phyloP scores from a whole-genome alignment of 108 stramenopile genomes.

The Bacterosira constricta region DNA sequence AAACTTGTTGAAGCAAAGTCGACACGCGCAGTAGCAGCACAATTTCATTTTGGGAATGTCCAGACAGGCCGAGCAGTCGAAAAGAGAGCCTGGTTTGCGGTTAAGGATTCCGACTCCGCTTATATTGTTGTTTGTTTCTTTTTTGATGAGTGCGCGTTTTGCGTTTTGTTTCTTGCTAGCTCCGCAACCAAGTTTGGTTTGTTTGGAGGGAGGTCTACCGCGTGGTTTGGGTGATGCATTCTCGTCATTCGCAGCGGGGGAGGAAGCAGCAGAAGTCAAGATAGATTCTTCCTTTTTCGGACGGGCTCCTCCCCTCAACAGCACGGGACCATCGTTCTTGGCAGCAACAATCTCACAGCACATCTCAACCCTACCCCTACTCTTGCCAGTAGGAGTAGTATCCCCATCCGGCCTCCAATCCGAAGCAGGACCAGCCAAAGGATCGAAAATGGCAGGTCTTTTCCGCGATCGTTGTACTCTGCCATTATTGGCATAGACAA shows the following conservation, averaged over 20 bases:
- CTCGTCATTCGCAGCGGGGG: not conserved
- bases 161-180: not conserved
- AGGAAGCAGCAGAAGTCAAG: too few species aligned
- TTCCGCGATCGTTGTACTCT: constrained; percentile 34
- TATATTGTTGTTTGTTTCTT: constrained; percentile 12
- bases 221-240: not conserved
- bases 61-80: constrained; percentile 57
- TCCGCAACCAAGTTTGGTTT: constrained; percentile 23
- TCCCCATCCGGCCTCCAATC: constrained; percentile 19
- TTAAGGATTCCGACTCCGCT: constrained; percentile 42
- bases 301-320: constrained; percentile 5
- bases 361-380: not conserved
- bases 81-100: constrained; percentile 44
- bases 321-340: not conserved
- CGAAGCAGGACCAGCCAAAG: constrained; percentile 14
- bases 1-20: constrained; percentile 85
- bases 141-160: constrained; percentile 23
- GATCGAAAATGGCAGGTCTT: constrained; percentile 38
- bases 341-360: not conserved
- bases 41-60: constrained; percentile 68
- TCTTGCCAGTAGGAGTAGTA: not conserved
- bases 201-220: constrained; percentile 14
- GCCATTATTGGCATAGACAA: constrained; percentile 16
- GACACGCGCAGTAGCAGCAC: constrained; percentile 87
- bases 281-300: constrained; percentile 21